phyloP scores from a whole-genome alignment of 306 rosid genomes.

The Senna tora region DNA sequence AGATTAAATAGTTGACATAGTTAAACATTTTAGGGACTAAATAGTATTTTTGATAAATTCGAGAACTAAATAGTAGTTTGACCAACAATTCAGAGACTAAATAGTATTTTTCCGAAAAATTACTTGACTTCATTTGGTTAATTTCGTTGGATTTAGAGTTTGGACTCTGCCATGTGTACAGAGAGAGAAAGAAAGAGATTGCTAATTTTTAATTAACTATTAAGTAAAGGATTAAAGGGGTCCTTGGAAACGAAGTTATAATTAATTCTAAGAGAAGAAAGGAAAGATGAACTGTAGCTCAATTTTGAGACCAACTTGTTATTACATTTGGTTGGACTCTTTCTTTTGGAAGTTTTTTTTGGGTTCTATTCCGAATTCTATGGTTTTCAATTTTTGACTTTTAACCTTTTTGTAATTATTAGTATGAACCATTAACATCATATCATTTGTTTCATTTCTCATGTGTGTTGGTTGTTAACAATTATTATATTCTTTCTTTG shows the following conservation, averaged over 20 bases:
- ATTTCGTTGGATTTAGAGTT: background rate
- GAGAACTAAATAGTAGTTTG: no score
- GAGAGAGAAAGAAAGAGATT: background rate
- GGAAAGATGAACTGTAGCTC: background rate
- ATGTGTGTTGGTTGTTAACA: constrained; percentile 19
- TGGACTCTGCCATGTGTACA: background rate
- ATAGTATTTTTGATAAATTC: no score
- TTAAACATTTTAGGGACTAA: no score
- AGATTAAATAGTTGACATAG: no score
- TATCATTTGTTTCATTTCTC: constrained; percentile 33
- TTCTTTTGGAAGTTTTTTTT: constrained; percentile 32
- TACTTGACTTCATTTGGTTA: constrained; percentile 3
- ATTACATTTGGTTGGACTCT: constrained; percentile 40
- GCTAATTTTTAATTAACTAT: background rate
- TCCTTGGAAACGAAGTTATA: background rate
- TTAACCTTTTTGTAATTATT: background rate
- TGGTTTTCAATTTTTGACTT: background rate
- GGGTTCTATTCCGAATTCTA: constrained; percentile 20
- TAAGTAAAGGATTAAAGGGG: background rate
- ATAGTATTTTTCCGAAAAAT: no score
- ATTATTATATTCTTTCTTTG: background rate
- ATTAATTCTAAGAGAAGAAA: background rate
- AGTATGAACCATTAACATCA: constrained; percentile 16
- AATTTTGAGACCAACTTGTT: background rate
- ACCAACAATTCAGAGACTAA: no score